phyloP scores from a whole-genome alignment of 2,329 filamentous ascomycete species.

The Fusarium buharicum region DNA sequence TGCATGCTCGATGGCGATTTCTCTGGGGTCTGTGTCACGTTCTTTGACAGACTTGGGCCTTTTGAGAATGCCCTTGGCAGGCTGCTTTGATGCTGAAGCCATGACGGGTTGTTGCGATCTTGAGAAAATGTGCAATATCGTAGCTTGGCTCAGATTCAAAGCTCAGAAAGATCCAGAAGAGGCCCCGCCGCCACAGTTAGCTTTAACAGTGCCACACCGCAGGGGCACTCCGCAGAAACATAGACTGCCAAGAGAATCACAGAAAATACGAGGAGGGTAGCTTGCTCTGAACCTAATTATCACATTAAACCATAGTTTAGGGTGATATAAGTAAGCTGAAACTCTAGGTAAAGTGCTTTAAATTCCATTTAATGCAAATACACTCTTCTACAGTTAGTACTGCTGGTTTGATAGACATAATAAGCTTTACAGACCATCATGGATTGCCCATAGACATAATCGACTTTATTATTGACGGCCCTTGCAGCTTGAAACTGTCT shows the following conservation, averaged over 20 bases:
- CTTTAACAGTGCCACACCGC: not conserved
- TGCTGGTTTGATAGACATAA: slow-evolving; percentile 4
- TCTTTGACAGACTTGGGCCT: slow-evolving; percentile 53
- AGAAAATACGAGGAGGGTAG: too few species aligned
- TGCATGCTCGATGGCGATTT: slow-evolving; percentile 84
- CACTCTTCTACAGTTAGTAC: too few species aligned
- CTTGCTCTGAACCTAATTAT: too few species aligned
- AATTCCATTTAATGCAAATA: too few species aligned
- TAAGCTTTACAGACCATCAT: not conserved
- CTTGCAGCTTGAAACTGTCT: slow-evolving; percentile 1
- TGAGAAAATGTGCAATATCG: slow-evolving; percentile 8
- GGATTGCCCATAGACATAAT: not conserved
- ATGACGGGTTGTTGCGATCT: slow-evolving; percentile 29
- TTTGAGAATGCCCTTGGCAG: slow-evolving; percentile 69
- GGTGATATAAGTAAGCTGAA: too few species aligned
- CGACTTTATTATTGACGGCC: slow-evolving; percentile 1
- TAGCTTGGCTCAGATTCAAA: slow-evolving; percentile 2
- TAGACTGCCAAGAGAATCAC: not conserved
- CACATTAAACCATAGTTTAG: too few species aligned
- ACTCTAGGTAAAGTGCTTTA: too few species aligned
- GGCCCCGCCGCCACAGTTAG: slow-evolving; percentile 24
- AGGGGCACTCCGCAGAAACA: slow-evolving; percentile 16
- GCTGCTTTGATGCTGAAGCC: slow-evolving; percentile 48
- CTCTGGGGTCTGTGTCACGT: slow-evolving; percentile 56
- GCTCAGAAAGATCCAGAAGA: slow-evolving; percentile 8